phyloP scores from a whole-genome alignment of 1,284 basidiomycete species.

The Takashimella tepidaria region DNA sequence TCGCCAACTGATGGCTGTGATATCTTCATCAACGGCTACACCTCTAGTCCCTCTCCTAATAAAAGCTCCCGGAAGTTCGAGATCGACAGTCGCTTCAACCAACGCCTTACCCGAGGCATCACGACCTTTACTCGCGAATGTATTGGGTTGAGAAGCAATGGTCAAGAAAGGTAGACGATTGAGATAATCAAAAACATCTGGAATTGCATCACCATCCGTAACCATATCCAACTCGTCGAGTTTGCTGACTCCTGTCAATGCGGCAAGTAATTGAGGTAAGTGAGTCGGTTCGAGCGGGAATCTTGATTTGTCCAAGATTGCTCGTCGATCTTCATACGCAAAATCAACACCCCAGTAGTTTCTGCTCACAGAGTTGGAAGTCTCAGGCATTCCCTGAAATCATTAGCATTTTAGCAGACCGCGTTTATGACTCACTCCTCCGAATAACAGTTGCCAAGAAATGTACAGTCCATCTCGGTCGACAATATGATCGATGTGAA shows the following conservation, averaged over 20 bases:
- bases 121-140: constrained; percentile 16
- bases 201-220: constrained; percentile 20
- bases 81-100: constrained; percentile 23
- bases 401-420: neutral
- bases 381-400: constrained; percentile 21
- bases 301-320: constrained; percentile 30
- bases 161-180: constrained; percentile 29
- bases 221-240: constrained; percentile 14
- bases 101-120: no score
- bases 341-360: constrained; percentile 42
- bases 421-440: constrained; percentile 28
- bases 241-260: constrained; percentile 25
- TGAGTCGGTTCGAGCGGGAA: constrained; percentile 29
- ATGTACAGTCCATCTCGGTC: constrained; percentile 30
- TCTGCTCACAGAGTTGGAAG: constrained; percentile 26
- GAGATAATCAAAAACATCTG: constrained; percentile 33
- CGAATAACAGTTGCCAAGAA: constrained; percentile 36
- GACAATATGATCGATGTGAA: constrained; percentile 28
- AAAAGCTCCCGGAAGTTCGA: constrained; percentile 36
- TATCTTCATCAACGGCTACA: constrained; percentile 12
- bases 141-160: constrained; percentile 8
- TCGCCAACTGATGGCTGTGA: constrained; percentile 22
- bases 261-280: constrained; percentile 26
- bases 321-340: constrained; percentile 27
- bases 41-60: constrained; percentile 31